phyloP scores from a whole-genome alignment of 495 filamentous ascomycete genomes.

The Talaromyces borbonicus region DNA sequence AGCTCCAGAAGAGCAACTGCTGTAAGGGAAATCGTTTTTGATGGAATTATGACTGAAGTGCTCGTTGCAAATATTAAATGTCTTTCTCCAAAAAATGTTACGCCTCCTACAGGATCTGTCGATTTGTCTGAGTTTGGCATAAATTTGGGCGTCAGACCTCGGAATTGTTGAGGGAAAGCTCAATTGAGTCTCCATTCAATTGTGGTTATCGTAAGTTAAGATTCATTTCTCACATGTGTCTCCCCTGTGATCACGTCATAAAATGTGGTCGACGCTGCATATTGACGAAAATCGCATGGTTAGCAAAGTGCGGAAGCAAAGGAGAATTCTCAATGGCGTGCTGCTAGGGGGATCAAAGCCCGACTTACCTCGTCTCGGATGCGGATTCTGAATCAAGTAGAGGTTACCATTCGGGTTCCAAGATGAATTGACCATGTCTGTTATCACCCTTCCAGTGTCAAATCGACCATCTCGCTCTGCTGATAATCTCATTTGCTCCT shows the following conservation, averaged over 20 bases:
- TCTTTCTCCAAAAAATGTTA: too few species aligned
- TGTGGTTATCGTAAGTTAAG: not conserved
- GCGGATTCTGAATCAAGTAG: not conserved
- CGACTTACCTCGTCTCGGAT: not conserved
- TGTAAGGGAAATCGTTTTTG: too few species aligned
- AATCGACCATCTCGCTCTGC: slow-evolving; percentile 7
- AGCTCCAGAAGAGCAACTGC: too few species aligned
- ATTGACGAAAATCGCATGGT: not conserved
- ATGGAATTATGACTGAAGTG: too few species aligned
- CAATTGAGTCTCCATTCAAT: not conserved
- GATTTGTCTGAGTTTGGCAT: too few species aligned
- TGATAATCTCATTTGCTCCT: not conserved
- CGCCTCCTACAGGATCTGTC: too few species aligned
- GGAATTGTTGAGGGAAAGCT: too few species aligned
- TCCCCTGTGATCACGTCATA: slow-evolving; percentile 4
- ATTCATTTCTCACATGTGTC: not conserved
- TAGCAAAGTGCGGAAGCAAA: not conserved
- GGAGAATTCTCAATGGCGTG: too few species aligned
- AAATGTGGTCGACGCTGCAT: not conserved
- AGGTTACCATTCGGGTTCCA: not conserved
- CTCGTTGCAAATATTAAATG: too few species aligned
- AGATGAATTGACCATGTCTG: slow-evolving; percentile 3
- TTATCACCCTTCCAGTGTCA: slow-evolving; percentile 5
- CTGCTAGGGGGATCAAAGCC: too few species aligned
- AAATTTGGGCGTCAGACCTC: too few species aligned